Evolutionary conservation across 2,329 filamentous ascomycete species (phyloP), one percentile per base, ranked within the genome.

Genomic region (Chaetomiaceae sp.): DNA sequence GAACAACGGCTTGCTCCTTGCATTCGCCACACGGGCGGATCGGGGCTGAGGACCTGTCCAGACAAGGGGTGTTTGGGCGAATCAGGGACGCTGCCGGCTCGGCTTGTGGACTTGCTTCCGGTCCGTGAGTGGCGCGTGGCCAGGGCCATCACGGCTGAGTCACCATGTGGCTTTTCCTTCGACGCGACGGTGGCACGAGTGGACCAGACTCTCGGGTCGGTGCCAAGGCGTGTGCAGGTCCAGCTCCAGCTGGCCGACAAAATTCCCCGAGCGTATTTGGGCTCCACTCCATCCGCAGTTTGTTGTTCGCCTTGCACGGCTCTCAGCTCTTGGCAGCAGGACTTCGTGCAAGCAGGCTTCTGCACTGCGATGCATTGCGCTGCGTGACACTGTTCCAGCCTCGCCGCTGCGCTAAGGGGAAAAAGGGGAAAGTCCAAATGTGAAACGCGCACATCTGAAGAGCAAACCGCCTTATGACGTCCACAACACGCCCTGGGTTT

Each of bases 121-220:
- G 29, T 17, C 22, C 14, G n/a, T 7, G 8, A 18, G 38, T 34
- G 33, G 15, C n/a, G n/a, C n/a, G n/a, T n/a, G n/a, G n/a, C n/a
- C 26, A 38, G n/a, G 27, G 12, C 14, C n/a, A 38, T 10, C 15
- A 10, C 30, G 18, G 22, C 27, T 29, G 35, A 49, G 46, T 47
- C 49, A 49, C 49, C 17, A 29, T 45, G 52, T 53, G 52, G 52
- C 52, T 53, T 32, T 26, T n/a, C n/a, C n/a, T n/a, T n/a, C n/a
- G n/a, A n/a, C n/a, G n/a, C n/a, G n/a, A n/a, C n/a, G n/a, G n/a
- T n/a, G n/a, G n/a, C n/a, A n/a, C n/a, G n/a, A n/a, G n/a, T n/a
- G n/a, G n/a, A n/a, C n/a, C n/a, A n/a, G n/a, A n/a, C n/a, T n/a
- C n/a, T n/a, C n/a, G n/a, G n/a, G n/a, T n/a, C n/a, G n/a, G n/a